Evolutionary conservation across 2,329 filamentous ascomycete genomes (phyloP).

Genomic region (Ophiobolus disseminans): DNA sequence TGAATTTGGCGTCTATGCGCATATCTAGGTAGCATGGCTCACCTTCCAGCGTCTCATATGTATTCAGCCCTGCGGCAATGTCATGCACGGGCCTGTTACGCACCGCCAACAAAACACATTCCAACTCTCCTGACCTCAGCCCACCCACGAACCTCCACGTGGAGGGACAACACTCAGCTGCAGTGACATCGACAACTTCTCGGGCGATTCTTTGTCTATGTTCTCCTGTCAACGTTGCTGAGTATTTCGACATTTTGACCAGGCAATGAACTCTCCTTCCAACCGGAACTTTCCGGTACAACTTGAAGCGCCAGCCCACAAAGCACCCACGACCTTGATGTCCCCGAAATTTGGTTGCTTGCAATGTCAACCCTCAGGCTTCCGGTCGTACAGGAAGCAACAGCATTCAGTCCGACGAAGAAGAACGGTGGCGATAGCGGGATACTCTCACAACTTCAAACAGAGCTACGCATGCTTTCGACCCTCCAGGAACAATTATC

Average conservation of each 20-base stretch:
- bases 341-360: too few species aligned
- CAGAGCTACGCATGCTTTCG: slow-evolving; percentile 1
- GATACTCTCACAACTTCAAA: background rate
- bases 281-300: background rate
- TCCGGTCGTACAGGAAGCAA: too few species aligned
- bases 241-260: too few species aligned
- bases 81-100: background rate
- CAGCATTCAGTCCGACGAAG: too few species aligned
- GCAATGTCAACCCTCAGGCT: too few species aligned
- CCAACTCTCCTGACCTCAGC: background rate
- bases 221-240: too few species aligned
- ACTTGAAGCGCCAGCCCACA: too few species aligned
- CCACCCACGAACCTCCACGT: background rate
- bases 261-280: too few species aligned
- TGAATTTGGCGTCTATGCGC: background rate
- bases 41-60: background rate
- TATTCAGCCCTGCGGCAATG: background rate
- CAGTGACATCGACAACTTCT: too few species aligned
- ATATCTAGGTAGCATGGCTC: background rate
- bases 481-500: slow-evolving; percentile 11
- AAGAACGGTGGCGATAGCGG: background rate
- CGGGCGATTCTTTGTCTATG: too few species aligned
- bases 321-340: too few species aligned
- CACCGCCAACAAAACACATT: slow-evolving; percentile 4
- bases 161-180: too few species aligned